Evolutionary conservation across 192 early-diverging fungal genomes (phyloP).

Genomic region (Podila epigama): DNA sequence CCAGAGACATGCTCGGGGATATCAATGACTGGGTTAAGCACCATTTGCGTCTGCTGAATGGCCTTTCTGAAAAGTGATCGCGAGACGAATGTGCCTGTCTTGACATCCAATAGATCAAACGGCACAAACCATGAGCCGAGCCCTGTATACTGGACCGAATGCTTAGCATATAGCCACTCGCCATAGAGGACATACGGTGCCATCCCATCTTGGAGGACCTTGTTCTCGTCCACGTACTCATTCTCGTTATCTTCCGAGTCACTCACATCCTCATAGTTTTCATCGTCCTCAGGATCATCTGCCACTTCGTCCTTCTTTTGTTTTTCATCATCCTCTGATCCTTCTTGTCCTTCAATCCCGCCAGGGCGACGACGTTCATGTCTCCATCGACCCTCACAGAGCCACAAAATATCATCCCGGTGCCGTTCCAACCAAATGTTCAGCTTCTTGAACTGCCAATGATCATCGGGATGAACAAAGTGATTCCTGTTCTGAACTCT

Average conservation of each 20-base stretch:
- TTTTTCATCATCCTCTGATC: neutral
- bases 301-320: neutral
- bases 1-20: conserved; percentile 20
- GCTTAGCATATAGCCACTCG: conserved; percentile 48
- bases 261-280: conserved; percentile 11
- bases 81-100: conserved; percentile 46
- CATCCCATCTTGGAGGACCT: conserved; percentile 42
- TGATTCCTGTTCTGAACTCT: conserved; percentile 45
- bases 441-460: conserved; percentile 50
- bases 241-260: conserved; percentile 24
- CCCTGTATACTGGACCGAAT: conserved; percentile 43
- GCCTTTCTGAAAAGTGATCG: conserved; percentile 26
- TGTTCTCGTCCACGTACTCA: conserved; percentile 44
- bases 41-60: conserved; percentile 21
- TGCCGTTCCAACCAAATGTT: conserved; percentile 36
- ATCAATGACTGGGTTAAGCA: conserved; percentile 9
- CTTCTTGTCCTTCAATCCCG: neutral
- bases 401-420: conserved; percentile 30
- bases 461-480: conserved; percentile 49
- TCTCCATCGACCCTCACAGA: conserved; percentile 37
- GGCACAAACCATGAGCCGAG: conserved; percentile 43
- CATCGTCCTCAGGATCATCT: neutral
- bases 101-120: conserved; percentile 44
- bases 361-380: neutral
- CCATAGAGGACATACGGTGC: conserved; percentile 49